Evolutionary conservation across 306 rosid genomes (phyloP).

Genomic region (Castanea crenata): DNA sequence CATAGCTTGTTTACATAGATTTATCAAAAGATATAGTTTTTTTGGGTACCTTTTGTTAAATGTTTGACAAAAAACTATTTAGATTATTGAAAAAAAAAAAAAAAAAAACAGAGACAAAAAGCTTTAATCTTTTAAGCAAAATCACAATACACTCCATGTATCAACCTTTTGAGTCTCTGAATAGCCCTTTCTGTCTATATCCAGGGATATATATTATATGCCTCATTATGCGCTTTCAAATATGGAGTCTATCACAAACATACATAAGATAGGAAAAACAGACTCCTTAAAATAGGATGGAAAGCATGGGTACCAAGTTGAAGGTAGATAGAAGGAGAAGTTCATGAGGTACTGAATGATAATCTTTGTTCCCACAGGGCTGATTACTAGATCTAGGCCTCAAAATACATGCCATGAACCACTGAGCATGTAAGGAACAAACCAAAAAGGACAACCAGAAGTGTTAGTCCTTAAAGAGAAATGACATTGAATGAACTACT

Average conservation of each 20-base stretch:
- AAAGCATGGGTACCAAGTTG: neutral
- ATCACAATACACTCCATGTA: neutral
- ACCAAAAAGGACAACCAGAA: neutral
- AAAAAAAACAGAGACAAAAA: too few species aligned
- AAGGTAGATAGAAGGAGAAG: neutral
- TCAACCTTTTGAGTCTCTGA: slow-evolving; percentile 19
- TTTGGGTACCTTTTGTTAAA: too few species aligned
- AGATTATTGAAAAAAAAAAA: too few species aligned
- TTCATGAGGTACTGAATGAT: neutral
- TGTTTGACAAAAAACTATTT: too few species aligned
- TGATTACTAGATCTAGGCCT: neutral
- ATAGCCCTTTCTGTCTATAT: neutral
- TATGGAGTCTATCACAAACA: neutral
- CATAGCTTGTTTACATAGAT: too few species aligned
- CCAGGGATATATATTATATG: neutral
- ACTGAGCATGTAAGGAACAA: neutral
- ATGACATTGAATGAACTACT: neutral
- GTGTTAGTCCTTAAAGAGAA: too few species aligned
- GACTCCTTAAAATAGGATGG: neutral
- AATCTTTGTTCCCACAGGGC: neutral
- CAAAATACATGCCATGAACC: neutral
- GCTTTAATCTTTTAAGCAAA: too few species aligned
- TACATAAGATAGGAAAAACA: neutral
- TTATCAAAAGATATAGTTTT: too few species aligned
- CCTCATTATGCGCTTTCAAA: neutral